phyloP scores from a whole-genome alignment of 345 rosid genomes.

The Salix suchowensis region DNA sequence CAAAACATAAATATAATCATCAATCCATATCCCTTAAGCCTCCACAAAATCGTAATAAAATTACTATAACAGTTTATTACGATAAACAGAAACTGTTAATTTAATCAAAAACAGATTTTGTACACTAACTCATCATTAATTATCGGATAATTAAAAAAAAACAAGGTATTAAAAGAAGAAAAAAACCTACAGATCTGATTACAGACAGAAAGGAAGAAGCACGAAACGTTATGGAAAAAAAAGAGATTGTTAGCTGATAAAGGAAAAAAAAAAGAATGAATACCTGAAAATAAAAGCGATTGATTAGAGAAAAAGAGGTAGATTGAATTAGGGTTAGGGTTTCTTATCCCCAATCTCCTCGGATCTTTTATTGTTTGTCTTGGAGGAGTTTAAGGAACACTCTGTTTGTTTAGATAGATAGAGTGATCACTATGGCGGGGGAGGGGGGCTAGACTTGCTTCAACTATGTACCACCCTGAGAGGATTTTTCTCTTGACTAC shows the following conservation, averaged over 20 bases:
- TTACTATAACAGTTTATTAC: background rate
- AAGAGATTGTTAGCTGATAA: background rate
- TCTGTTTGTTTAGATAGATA: background rate
- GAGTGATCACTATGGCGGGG: background rate
- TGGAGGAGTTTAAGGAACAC: slow-evolving; percentile 6
- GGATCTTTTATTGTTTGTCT: background rate
- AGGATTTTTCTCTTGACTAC: background rate
- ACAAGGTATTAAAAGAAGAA: background rate
- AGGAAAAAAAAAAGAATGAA: background rate
- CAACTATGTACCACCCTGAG: background rate
- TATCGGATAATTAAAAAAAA: background rate
- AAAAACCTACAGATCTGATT: background rate
- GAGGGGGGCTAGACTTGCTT: background rate
- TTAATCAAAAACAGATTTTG: background rate
- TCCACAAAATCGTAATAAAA: background rate
- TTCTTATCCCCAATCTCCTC: background rate
- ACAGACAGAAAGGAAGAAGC: background rate
- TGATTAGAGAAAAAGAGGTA: background rate
- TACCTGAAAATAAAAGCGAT: background rate
- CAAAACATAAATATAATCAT: too few species aligned
- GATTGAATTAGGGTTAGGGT: background rate
- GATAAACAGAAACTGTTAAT: background rate
- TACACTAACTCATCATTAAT: background rate
- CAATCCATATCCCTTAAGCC: background rate
- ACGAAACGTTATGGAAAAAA: background rate